A percentile compares a stretch with the other conserved stretches of the same genome.
These are phyloP conservation scores for Plasmodium sp. DNA, from an alignment of 169 alveolate genomes.

Conservation along the genomic window DNA sequence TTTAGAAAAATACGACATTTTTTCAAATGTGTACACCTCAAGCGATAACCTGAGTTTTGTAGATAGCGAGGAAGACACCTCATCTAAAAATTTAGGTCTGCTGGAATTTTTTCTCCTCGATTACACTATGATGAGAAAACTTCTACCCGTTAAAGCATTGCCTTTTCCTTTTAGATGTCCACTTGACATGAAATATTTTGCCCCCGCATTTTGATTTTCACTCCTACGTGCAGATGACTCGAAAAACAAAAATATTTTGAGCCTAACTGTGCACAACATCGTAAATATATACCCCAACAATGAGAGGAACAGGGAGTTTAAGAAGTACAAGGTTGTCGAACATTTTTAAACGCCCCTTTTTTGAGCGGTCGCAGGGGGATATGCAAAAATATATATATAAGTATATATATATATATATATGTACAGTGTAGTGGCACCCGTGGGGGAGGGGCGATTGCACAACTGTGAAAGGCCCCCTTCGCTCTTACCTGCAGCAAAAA, in stretches of 20 bases:
- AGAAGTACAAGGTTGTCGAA: constrained; percentile 51
- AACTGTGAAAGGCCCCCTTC: not conserved
- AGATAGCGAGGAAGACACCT: constrained; percentile 67
- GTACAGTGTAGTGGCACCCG: not conserved
- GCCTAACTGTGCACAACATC: constrained; percentile 67
- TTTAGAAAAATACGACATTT: constrained; percentile 68
- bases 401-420: not conserved
- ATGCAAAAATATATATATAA: not conserved
- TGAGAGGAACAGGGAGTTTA: constrained; percentile 71
- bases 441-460: not conserved
- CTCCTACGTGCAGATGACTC: constrained; percentile 10
- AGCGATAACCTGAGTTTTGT: constrained; percentile 69
- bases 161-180: not conserved
- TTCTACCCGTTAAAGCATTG: not conserved
- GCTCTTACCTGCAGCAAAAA: constrained; percentile 13
- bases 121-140: not conserved
- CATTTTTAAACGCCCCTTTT: not conserved
- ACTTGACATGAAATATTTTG: not conserved
- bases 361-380: not conserved
- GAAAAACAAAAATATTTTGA: constrained; percentile 44
- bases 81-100: constrained; percentile 71
- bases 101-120: not conserved
- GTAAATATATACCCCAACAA: constrained; percentile 72
- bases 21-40: constrained; percentile 45
- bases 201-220: not conserved